phyloP scores from a whole-genome alignment of 2,329 filamentous ascomycete genomes.

The Paecilomyces sp. region DNA sequence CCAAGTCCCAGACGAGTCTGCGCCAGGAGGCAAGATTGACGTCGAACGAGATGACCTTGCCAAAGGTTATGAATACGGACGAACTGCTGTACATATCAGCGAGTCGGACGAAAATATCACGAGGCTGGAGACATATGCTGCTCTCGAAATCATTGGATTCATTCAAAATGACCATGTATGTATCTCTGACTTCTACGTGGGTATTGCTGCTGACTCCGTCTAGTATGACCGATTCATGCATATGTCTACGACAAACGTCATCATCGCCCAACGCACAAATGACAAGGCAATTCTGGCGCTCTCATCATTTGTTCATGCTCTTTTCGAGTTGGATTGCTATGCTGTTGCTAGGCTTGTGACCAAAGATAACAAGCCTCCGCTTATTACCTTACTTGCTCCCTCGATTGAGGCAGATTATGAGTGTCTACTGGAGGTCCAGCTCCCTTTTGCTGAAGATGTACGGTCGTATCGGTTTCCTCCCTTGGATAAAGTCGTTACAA shows the following conservation, averaged over 20 bases:
- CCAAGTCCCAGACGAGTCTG: conserved; percentile 66
- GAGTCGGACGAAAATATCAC: conserved; percentile 82
- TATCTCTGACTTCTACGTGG: not conserved
- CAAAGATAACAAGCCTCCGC: conserved; percentile 74
- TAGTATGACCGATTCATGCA: conserved; percentile 78
- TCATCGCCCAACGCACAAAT: conserved; percentile 69
- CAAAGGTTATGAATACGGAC: conserved; percentile 91
- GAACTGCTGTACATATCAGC: conserved; percentile 83
- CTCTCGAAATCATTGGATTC: conserved; percentile 81
- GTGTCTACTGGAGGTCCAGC: conserved; percentile 78
- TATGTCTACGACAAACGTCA: conserved; percentile 73
- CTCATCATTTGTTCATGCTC: conserved; percentile 81
- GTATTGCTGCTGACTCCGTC: conserved; percentile 2
- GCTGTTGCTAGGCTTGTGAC: conserved; percentile 78
- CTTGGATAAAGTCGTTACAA: conserved; percentile 76
- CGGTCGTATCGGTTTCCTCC: conserved; percentile 87
- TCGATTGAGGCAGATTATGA: conserved; percentile 72
- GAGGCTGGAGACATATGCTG: conserved; percentile 69
- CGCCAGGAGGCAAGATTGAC: conserved; percentile 71
- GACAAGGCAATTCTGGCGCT: conserved; percentile 77
- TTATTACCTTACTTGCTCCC: conserved; percentile 71
- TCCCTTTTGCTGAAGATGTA: conserved; percentile 91
- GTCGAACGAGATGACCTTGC: conserved; percentile 75
- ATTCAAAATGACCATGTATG: conserved; percentile 62
- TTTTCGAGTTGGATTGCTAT: conserved; percentile 77